phyloP scores from a whole-genome alignment of 2,329 filamentous ascomycete genomes.

The Emydomyces testavorans region DNA sequence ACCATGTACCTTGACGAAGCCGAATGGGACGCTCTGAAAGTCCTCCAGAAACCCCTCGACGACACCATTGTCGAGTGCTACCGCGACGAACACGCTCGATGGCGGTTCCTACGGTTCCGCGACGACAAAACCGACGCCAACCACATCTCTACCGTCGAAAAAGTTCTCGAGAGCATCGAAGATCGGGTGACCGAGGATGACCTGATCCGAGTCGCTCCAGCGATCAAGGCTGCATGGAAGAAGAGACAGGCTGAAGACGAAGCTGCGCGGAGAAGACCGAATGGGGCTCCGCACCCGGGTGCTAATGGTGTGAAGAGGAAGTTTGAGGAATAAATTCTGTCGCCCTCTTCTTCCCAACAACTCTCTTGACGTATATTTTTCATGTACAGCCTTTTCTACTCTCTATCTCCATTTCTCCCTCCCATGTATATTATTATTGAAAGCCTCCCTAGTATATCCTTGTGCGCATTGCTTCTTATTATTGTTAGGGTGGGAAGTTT shows the following conservation, averaged over 20 bases:
- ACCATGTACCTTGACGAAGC: conserved; percentile 57
- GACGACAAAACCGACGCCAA: conserved; percentile 91
- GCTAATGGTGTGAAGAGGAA: conserved; percentile 30
- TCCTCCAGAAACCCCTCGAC: conserved; percentile 61
- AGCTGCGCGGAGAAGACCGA: conserved; percentile 16
- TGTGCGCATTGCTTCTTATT: too few relatives aligned
- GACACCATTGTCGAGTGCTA: conserved; percentile 84
- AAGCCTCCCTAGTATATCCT: too few relatives aligned
- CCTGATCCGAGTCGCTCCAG: conserved; percentile 54
- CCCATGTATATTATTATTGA: too few relatives aligned
- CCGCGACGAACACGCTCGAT: conserved; percentile 60
- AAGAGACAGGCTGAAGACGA: conserved; percentile 38
- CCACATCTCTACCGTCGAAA: conserved; percentile 70
- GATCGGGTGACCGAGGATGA: conserved; percentile 77
- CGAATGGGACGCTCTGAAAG: conserved; percentile 78
- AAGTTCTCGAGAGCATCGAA: conserved; percentile 79
- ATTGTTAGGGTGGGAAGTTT: too few relatives aligned
- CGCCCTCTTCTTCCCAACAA: background rate
- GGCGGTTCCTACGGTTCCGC: conserved; percentile 80
- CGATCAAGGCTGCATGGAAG: conserved; percentile 76
- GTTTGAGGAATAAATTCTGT: conserved; percentile 27
- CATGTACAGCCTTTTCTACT: background rate
- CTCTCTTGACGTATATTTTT: too few relatives aligned
- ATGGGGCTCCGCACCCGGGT: conserved; percentile 19
- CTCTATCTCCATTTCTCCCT: too few relatives aligned